phyloP scores from a whole-genome alignment of 129 eudicot species.

The Tagetes patula region DNA sequence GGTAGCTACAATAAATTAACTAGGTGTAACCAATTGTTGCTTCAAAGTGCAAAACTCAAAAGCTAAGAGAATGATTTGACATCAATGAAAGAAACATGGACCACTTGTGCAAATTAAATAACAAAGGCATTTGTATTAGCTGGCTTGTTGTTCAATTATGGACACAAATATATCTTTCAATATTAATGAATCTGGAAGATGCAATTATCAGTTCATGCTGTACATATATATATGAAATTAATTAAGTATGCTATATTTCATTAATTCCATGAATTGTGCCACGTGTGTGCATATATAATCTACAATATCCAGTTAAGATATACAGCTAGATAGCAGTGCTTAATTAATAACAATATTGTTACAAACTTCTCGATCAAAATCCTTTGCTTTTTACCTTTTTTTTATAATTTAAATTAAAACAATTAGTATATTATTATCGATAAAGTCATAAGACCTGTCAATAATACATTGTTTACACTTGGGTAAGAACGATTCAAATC shows the following conservation, averaged over 20 bases:
- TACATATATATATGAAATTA: background rate
- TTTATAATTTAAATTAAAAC: too few relatives aligned
- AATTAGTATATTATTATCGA: too few relatives aligned
- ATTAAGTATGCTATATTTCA: background rate
- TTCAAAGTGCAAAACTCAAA: background rate
- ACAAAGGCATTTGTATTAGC: background rate
- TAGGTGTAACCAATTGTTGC: background rate
- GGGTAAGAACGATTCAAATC: too few relatives aligned
- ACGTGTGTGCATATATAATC: background rate
- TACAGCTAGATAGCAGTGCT: background rate
- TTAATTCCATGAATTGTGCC: background rate
- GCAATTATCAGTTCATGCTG: background rate
- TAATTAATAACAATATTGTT: background rate
- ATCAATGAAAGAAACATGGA: background rate
- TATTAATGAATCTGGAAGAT: conserved; percentile 1
- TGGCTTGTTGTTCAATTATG: conserved; percentile 7
- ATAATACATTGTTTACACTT: too few relatives aligned
- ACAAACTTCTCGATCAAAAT: too few relatives aligned
- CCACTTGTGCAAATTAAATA: background rate
- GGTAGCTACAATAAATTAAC: background rate
- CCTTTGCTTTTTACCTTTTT: background rate
- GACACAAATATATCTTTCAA: conserved; percentile 5
- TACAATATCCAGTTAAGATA: background rate
- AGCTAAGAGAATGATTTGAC: background rate
- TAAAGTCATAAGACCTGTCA: too few relatives aligned